phyloP scores from a whole-genome alignment of 2,329 filamentous ascomycete species.

The Cyphellophora attinorum region DNA sequence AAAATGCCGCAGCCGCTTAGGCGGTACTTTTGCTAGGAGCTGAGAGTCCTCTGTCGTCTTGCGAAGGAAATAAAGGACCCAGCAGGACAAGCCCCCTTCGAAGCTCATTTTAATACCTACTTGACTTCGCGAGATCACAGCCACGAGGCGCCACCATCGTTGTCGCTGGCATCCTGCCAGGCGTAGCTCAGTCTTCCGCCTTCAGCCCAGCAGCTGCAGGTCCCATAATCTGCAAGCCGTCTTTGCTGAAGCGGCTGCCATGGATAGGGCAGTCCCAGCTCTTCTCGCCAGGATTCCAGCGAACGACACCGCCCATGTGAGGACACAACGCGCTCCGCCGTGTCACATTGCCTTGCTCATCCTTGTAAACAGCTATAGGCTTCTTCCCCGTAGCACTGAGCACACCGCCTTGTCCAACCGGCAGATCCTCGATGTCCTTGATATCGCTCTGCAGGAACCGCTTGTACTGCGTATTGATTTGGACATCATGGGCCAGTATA shows the following conservation, averaged over 20 bases:
- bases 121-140: too few species aligned
- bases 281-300: constrained; percentile 47
- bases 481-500: constrained; percentile 42
- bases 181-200: neutral
- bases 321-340: constrained; percentile 47
- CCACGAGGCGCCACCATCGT: too few species aligned
- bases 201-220: constrained; percentile 28
- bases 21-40: too few species aligned
- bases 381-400: constrained; percentile 36
- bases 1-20: too few species aligned
- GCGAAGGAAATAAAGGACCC: too few species aligned
- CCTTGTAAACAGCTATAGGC: constrained; percentile 48
- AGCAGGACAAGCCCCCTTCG: too few species aligned
- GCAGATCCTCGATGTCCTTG: constrained; percentile 46
- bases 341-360: constrained; percentile 41
- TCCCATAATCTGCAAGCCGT: constrained; percentile 32
- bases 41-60: too few species aligned
- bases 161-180: too few species aligned
- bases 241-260: constrained; percentile 33
- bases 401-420: constrained; percentile 40
- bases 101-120: too few species aligned
- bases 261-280: constrained; percentile 46
- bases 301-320: constrained; percentile 46
- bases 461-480: constrained; percentile 50
- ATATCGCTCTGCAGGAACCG: constrained; percentile 45